Evolutionary conservation across 495 filamentous ascomycete species (phyloP), one percentile per base, ranked within the genome.

Genomic region (Cladorrhinum samala): DNA sequence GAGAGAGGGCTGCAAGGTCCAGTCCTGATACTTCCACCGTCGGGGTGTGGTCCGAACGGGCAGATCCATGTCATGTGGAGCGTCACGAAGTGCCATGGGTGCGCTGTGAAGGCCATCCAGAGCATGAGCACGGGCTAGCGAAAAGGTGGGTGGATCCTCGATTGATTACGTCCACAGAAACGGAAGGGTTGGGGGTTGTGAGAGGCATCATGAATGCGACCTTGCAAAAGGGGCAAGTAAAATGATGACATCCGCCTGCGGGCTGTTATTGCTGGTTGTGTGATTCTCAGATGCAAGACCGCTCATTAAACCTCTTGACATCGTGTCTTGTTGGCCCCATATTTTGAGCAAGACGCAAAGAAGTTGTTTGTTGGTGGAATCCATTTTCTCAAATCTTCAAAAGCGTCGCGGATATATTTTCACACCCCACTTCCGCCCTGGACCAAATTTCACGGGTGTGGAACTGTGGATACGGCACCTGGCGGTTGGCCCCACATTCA

Each of bases 391-490:
- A 42, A 19, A n/a, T 42, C 18, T n/a, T 7, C 39, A 19, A n/a
- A n/a, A 33, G 27, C 11, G 27, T 33, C 27, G 27, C 27, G 27
- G 27, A 33, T 33, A 33, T 33, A 33, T 33, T 33, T 33, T 33
- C 11, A 49, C 52, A 33, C 27, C 27, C 27, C 27, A 33, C 27
- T 33, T 33, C 27, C 27, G 27, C 50, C 51, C 59, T 45, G 48
- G 20, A 55, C 57, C 57, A 63, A 63, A 63, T 63, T 60, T 63
- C 49, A 57, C 42, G 16, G 46, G 39, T 39, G 60, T 63, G 60
- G 60, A 53, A 36, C 43, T 21, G 45, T 55, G 61, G 53, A 53
- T 44, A 45, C 53, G 46, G 53, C 55, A 53, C 27, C n/a, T 33
- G 55, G 56, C 57, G 55, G 51, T 50, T 27, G 44, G 33, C 42